Evolutionary conservation across 768 basidiomycete genomes (phyloP), one percentile per base, ranked within the genome.

Genomic region (Rubroboletus pulcherrimus): DNA sequence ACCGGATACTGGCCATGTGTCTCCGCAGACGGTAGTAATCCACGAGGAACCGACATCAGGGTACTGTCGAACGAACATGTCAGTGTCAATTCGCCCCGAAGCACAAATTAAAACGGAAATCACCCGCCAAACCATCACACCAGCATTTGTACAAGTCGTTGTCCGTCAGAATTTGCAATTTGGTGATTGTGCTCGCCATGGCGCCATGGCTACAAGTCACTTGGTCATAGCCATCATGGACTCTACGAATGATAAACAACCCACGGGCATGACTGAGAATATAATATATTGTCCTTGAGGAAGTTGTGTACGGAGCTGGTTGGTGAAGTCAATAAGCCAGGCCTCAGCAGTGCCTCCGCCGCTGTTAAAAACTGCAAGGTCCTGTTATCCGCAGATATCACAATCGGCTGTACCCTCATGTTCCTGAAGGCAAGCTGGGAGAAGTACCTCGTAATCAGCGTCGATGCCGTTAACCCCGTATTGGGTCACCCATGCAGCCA

Each of bases 401-500:
- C 46, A 7, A 11, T 7, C 29, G 17, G 31, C 26, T 37, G 33
- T n/a, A n/a, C 7, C n/a, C 29, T 42, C 51, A 21, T 35, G 53
- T 34, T n/a, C 8, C 30, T 7, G 10, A 30, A 29, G 11, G 10
- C 5, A 17, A 21, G 19, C 8, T 1, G 2, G 31, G 11, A 30
- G 19, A 45, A 40, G 10, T 42, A 72, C 74, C 63, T 78, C 81
- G 48, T 81, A 82, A 63, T 82, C 81, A 44, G 82, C 73, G 48
- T 83, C 81, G 14, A 81, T 76, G 39, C 81, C 81, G 54, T 81
- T 76, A 34, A 82, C 61, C n/a, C 69, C 66, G 49, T 78, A 80
- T 56, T 77, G 52, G 35, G 71, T 74, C 35, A 81, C 80, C 72
- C 73, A 81, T 8, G 67, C 64, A 7, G 78, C 80, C 63, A 82